A percentile compares a stretch with the other conserved stretches of the same genome.
Evolutionary conservation across 768 basidiomycete genomes (phyloP).

Genomic region (Suillus brevipes): DNA sequence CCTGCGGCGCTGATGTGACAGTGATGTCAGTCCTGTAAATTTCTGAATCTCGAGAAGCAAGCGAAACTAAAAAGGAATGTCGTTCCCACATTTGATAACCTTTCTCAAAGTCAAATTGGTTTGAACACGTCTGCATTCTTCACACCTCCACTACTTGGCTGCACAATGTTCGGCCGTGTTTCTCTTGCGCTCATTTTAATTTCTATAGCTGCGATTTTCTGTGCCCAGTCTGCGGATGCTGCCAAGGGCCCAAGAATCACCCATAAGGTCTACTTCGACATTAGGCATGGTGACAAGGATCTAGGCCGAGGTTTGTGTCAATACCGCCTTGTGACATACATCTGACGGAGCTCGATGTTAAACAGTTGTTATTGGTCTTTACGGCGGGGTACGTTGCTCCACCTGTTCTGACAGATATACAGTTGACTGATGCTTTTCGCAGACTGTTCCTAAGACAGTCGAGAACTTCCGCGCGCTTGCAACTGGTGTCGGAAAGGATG

Average conservation of each 20-base stretch:
- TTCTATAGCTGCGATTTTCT: constrained; percentile 69
- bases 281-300: constrained; percentile 86
- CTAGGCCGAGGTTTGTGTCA: constrained; percentile 71
- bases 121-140: constrained; percentile 27
- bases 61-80: constrained; percentile 19
- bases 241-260: constrained; percentile 89
- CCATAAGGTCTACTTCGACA: constrained; percentile 92
- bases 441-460: constrained; percentile 95
- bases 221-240: constrained; percentile 71
- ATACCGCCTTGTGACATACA: not conserved
- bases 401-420: not conserved
- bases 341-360: constrained; percentile 11
- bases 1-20: not conserved
- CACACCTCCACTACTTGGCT: constrained; percentile 13
- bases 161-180: constrained; percentile 56
- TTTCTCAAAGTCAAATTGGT: constrained; percentile 6
- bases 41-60: not conserved
- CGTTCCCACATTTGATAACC: constrained; percentile 21
- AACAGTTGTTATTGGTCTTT: constrained; percentile 84
- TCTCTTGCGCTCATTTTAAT: constrained; percentile 62
- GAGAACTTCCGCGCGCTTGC: constrained; percentile 97
- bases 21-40: not conserved
- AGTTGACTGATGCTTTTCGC: constrained; percentile 1
- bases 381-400: constrained; percentile 66
- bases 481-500: constrained; percentile 73